Evolutionary conservation across 2,329 filamentous ascomycete genomes (phyloP), one percentile per base, ranked within the genome.

Genomic region (Phaeoacremonium minimum): DNA sequence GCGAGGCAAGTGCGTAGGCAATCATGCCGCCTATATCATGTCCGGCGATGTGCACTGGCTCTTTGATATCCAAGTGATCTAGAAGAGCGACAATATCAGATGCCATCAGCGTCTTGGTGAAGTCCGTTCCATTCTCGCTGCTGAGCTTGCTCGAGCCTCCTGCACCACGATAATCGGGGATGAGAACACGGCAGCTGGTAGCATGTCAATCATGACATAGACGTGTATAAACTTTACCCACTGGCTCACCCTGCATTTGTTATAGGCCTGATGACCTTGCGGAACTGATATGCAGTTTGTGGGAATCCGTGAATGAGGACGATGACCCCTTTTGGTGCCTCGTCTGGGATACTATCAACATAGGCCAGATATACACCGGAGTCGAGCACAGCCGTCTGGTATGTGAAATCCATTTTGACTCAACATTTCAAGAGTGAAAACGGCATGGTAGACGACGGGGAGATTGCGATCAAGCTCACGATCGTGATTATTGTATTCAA

Each of bases 21-120:
- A 71, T 58, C 64, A 70, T 70, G 29, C 64, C 66, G 13, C 66
- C 64, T 15, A 71, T 69, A 37, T 71, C 67, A 35, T 72, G 64
- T 8, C 67, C 66, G 1, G 71, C 57, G 4, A 70, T 46, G 38
- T 70, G 63, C 4, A 66, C 50, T 11, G 59, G 54, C 12, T 60
- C 48, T 12, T 50, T 52, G 46, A 66, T 57, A 1, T 46, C 43
- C 1, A 69, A 45, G 6, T 55, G 47, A 9, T 44, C 45, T 6
- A 59, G 39, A 4, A 61, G 42, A 7, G 37, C 44, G 36, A 60
- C 48, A 1, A 71, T 43, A 37, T 69, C 64, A 5, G 50, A 43
- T 4, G 65, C 64, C 45, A 69, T 60, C 30, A 52, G 50, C 5
- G 51, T 49, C 44, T 69, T 69, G 14, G 57, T 58, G 36, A 61